Percentiles rank a stretch among this genome's conserved stretches.
Conservation (phyloP, 1,284 basidiomycete species). For the Rhodotorula sp. region DNA sequence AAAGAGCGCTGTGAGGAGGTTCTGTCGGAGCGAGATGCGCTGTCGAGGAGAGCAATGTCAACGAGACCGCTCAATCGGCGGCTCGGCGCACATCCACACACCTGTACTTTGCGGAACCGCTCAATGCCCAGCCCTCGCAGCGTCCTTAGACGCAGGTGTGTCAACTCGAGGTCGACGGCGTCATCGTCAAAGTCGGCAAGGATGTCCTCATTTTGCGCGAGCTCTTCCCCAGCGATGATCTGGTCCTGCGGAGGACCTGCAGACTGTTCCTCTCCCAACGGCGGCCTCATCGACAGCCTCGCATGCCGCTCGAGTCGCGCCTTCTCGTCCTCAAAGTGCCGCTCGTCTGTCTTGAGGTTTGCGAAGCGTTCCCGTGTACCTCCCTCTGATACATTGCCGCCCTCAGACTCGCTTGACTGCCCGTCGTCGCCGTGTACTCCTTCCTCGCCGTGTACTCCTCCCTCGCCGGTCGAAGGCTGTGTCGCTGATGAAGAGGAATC, state of each 20-base stretch:
- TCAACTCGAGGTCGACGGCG: slow-evolving; percentile 81
- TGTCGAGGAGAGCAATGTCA: slow-evolving; percentile 70
- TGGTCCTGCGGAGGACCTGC: slow-evolving; percentile 2
- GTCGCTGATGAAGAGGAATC: not conserved
- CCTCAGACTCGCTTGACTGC: slow-evolving; percentile 24
- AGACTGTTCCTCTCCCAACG: slow-evolving; percentile 5
- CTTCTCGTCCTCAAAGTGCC: slow-evolving; percentile 43
- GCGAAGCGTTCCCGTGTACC: slow-evolving; percentile 22
- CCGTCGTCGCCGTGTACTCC: not conserved
- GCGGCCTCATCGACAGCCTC: slow-evolving; percentile 36
- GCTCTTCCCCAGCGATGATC: slow-evolving; percentile 26
- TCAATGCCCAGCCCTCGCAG: slow-evolving; percentile 39
- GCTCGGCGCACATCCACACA: slow-evolving; percentile 44
- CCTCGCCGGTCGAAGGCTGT: not conserved
- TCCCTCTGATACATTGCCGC: slow-evolving; percentile 25
- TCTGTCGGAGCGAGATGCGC: slow-evolving; percentile 85
- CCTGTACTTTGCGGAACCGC: slow-evolving; percentile 42
- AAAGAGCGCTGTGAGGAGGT: slow-evolving; percentile 67
- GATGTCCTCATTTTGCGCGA: slow-evolving; percentile 45
- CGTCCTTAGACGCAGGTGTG: slow-evolving; percentile 69
- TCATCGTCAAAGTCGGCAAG: slow-evolving; percentile 60
- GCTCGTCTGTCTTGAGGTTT: slow-evolving; percentile 39
- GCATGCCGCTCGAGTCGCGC: slow-evolving; percentile 29
- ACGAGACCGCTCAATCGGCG: slow-evolving; percentile 32
- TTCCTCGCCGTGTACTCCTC: not conserved